Base-by-base conservation (phyloP, 1,284 basidiomycete genomes). In the Ustilago bromivora region DNA sequence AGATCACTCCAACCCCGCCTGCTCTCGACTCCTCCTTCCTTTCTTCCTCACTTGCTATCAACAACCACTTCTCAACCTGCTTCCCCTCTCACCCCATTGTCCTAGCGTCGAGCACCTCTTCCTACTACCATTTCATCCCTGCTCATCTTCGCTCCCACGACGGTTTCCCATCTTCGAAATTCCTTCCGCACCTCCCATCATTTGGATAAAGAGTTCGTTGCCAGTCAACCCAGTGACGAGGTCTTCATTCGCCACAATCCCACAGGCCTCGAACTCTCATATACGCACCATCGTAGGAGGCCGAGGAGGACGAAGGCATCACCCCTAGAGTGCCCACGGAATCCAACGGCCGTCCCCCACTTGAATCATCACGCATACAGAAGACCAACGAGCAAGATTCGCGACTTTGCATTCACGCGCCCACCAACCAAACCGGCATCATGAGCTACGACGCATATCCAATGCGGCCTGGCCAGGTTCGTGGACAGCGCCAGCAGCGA, bases 391-490 rank as follows among this genome's bases (percentile, higher is more conserved):
- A 19, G 19, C 7, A 46, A 19, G n/a, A 46, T 46, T 11, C 19
- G 43, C n/a, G 6, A 6, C 8, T n/a, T 41, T 9, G 12, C 17
- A 7, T 47, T 32, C 38, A 32, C 19, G n/a, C 43, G n/a, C 57
- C 57, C 46, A 52, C 49, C 38, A 52, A 38, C 34, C 4, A 36
- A 19, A 28, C 28, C 38, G 11, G 10, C 51, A 43, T 38, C 32
- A 74, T 74, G 71, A 74, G 71, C 43, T 74, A 74, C n/a, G 62
- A 74, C 43, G 36, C 62, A 15, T 74, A 69, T 41, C 47, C 49
- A 32, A 28, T 41, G 47, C 66, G 71, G 55, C 66, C 66, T 10
- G 63, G 51, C 47, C 56, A 57, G 38, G 51, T 40, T 40, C 62
- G 71, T 17, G 57, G 51, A 36, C 71, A 65, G 51, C 62, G 60